A percentile compares a stretch with the other conserved stretches of the same genome.
Conservation (phyloP, 1,284 basidiomycete genomes). For the Coniferiporia weirii region DNA sequence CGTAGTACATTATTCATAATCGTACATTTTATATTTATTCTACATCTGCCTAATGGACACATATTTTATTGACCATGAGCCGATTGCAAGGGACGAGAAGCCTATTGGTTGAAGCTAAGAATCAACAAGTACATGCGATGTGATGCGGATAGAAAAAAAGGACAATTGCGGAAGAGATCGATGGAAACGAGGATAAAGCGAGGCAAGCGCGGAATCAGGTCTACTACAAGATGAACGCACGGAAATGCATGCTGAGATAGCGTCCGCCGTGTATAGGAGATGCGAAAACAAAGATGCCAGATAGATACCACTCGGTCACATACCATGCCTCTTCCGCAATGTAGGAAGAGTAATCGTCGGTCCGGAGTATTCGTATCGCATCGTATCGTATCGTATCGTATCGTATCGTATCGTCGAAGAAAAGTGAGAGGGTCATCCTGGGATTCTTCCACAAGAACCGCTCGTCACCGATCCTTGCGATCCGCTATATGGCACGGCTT, state of each 20-base stretch:
- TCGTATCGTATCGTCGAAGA: not conserved
- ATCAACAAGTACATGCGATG: not conserved
- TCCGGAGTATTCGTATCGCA: not conserved
- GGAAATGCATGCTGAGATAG: not conserved
- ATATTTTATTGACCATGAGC: not conserved
- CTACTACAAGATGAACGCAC: not conserved
- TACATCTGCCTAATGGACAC: not conserved
- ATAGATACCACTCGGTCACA: not conserved
- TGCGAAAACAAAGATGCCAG: not conserved
- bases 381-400: not conserved
- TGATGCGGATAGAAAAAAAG: not conserved
- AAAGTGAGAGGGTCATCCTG: too few species aligned
- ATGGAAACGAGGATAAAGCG: not conserved
- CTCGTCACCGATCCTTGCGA: too few species aligned
- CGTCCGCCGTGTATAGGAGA: not conserved
- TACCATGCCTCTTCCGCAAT: conserved; percentile 1
- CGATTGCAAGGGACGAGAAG: not conserved
- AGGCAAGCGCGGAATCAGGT: not conserved
- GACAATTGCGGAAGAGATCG: conserved; percentile 1
- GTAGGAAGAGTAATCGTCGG: not conserved
- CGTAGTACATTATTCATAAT: too few species aligned
- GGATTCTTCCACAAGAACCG: too few species aligned
- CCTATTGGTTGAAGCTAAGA: not conserved
- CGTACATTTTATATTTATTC: not conserved
- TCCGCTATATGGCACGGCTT: conserved; percentile 13